Percentiles rank a stretch among this genome's conserved stretches.
Evolutionary conservation across 2,329 filamentous ascomycete species (phyloP).

Genomic region (Claviceps sp.): DNA sequence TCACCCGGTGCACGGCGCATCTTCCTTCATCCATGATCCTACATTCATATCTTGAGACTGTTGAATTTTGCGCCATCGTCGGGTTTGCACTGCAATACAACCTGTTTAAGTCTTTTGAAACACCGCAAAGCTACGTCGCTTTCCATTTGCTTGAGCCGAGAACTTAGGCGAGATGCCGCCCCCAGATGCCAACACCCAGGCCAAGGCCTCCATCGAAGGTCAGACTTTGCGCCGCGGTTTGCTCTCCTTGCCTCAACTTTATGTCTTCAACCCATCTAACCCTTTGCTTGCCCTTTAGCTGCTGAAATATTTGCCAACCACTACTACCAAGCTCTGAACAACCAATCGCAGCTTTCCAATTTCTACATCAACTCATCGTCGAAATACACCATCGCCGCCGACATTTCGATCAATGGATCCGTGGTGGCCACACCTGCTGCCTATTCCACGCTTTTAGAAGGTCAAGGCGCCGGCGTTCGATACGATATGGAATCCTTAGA

Average conservation of each 20-base stretch:
- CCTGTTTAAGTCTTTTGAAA: background rate
- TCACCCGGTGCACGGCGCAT: background rate
- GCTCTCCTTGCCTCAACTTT: background rate
- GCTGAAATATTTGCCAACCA: constrained; percentile 57
- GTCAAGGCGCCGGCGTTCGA: constrained; percentile 41
- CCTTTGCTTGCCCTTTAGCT: constrained; percentile 28
- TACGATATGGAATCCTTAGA: constrained; percentile 70
- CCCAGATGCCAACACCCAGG: constrained; percentile 28
- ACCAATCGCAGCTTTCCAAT: constrained; percentile 43
- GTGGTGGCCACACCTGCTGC: constrained; percentile 46
- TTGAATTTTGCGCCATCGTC: background rate
- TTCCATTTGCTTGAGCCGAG: background rate
- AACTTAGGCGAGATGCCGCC: constrained; percentile 18
- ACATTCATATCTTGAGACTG: no score
- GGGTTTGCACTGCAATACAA: background rate
- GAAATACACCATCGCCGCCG: constrained; percentile 41
- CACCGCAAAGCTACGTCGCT: background rate
- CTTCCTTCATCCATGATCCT: no score
- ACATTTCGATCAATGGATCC: constrained; percentile 72
- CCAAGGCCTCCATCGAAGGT: constrained; percentile 35
- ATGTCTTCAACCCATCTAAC: background rate
- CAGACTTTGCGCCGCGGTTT: background rate
- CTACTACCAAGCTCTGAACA: constrained; percentile 65
- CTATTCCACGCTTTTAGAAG: constrained; percentile 55
- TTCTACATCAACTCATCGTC: constrained; percentile 56